Evolutionary conservation across 805 yeast genomes (phyloP), one percentile per base, ranked within the genome.

Genomic region (Debaryomyces tyrocola): DNA sequence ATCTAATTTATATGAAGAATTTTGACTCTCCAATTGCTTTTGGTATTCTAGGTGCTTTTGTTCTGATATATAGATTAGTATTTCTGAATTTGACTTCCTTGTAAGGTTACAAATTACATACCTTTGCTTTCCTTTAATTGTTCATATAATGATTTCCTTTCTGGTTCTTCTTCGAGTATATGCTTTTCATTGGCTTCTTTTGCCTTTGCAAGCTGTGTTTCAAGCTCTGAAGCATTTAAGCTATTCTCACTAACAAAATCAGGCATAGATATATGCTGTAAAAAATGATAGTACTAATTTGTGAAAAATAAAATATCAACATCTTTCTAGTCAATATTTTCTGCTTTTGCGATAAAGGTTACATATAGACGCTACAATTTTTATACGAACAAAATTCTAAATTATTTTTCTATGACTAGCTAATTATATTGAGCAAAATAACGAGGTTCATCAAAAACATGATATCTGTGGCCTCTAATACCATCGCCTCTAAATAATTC

Each of bases 381-480:
- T 9, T 24, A 24, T 24, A 24, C 27, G 7, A 24, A 24, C 10
- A 24, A 24, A 33, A 15, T 20, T n/a, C 20, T 33, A 33, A 11
- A 3, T 20, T 41, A 29, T 20, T 21, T 28, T 36, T 36, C 37
- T 28, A 15, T 9, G 20, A n/a, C 7, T 8, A 31, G 2, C 14
- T 21, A 33, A 21, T 46, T 46, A 4, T 49, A 45, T 37, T 61
- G 70, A 9, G 71, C 75, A 58, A 79, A 90, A 62, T 91, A 91
- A 52, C 96, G 78, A 3, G 99, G 99, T 64, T 87, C 94, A 54
- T 90, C 94, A 66, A 94, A 90, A 0, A 94, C 99, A 64, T 94
- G 98, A 74, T 86, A 94, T 53, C 82, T 75, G 65, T 94, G 99
- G 1, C 92, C 98, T 53, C 96, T 81, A 20, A 90, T 91, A 40